Percentiles rank a stretch among this genome's conserved stretches.
phyloP scores from a whole-genome alignment of 2,329 filamentous ascomycete species.

The Aspergillus pseudoviridinutans region DNA sequence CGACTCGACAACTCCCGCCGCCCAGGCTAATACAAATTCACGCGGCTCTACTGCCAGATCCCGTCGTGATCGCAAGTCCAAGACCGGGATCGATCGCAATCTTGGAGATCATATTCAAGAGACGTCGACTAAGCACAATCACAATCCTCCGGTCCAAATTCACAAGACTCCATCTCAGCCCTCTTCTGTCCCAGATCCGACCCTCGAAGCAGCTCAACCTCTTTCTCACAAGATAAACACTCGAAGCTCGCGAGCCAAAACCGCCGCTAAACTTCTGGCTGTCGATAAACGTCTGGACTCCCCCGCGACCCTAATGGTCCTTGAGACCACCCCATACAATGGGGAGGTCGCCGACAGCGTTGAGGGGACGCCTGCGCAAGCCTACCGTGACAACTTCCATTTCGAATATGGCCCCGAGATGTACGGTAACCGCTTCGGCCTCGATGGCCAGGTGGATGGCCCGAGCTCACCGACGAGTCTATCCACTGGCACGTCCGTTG shows the following conservation, averaged over 20 bases:
- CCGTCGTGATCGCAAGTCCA: slow-evolving; percentile 11
- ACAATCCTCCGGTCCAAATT: not conserved
- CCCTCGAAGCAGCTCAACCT: not conserved
- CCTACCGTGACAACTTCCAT: slow-evolving; percentile 13
- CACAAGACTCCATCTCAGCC: not conserved
- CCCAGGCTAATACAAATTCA: slow-evolving; percentile 4
- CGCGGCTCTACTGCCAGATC: slow-evolving; percentile 3
- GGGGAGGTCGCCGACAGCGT: slow-evolving; percentile 9
- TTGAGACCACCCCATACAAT: slow-evolving; percentile 1
- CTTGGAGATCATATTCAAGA: too few species aligned
- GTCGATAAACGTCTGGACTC: slow-evolving; percentile 9
- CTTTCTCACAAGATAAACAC: not conserved
- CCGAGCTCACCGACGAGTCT: slow-evolving; percentile 18
- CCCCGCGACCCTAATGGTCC: not conserved
- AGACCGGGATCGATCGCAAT: not conserved
- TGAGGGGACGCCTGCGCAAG: slow-evolving; percentile 7
- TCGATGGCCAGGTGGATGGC: slow-evolving; percentile 17
- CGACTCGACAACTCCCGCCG: slow-evolving; percentile 7
- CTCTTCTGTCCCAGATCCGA: not conserved
- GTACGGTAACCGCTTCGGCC: slow-evolving; percentile 18
- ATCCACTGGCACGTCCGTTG: slow-evolving; percentile 14
- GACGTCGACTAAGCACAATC: too few species aligned
- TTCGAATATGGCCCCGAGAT: slow-evolving; percentile 20
- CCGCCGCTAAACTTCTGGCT: not conserved
- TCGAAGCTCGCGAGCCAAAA: slow-evolving; percentile 1